A percentile compares a stretch with the other conserved stretches of the same genome.
phyloP scores from a whole-genome alignment of 2,329 filamentous ascomycete genomes.

The Helicocarpus griseus region DNA sequence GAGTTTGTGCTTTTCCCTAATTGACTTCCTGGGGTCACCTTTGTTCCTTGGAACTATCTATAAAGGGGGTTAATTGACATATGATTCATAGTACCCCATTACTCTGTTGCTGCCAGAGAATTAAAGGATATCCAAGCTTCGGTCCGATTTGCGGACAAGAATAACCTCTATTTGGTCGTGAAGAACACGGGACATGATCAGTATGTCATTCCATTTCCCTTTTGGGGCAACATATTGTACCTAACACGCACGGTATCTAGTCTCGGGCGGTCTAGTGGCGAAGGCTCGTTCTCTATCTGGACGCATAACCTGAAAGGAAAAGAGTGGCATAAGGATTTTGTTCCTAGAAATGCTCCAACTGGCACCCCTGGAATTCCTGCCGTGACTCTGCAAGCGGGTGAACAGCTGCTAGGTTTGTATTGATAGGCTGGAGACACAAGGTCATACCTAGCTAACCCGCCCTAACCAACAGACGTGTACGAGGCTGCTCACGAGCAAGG shows the following conservation, averaged over 20 bases:
- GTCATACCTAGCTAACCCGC: not conserved
- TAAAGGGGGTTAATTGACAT: not conserved
- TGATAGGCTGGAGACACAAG: not conserved
- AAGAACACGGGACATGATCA: conserved; percentile 23
- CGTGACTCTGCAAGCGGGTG: conserved; percentile 20
- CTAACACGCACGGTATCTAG: conserved; percentile 1
- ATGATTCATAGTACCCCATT: conserved; percentile 14
- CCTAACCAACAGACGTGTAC: conserved; percentile 15
- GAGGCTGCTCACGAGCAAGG: conserved; percentile 14
- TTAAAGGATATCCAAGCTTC: conserved; percentile 5
- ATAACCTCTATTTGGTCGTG: conserved; percentile 19
- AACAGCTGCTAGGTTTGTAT: conserved; percentile 17
- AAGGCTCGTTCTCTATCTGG: conserved; percentile 20
- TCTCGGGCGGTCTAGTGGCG: conserved; percentile 19
- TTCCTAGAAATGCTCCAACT: conserved; percentile 14
- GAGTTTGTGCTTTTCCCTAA: not conserved
- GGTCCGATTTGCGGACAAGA: conserved; percentile 18
- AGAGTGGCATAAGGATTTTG: conserved; percentile 16
- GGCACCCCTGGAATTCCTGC: conserved; percentile 13
- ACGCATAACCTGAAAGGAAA: conserved; percentile 21
- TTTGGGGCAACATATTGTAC: not conserved
- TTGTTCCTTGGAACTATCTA: no score
- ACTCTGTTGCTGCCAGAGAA: conserved; percentile 14
- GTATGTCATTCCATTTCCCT: conserved; percentile 11
- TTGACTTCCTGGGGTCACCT: no score